Percentiles rank a stretch among this genome's conserved stretches.
These are phyloP conservation scores for Ophiostoma sp. DNA, from an alignment of 2,329 filamentous ascomycete species.

Conservation along the genomic window DNA sequence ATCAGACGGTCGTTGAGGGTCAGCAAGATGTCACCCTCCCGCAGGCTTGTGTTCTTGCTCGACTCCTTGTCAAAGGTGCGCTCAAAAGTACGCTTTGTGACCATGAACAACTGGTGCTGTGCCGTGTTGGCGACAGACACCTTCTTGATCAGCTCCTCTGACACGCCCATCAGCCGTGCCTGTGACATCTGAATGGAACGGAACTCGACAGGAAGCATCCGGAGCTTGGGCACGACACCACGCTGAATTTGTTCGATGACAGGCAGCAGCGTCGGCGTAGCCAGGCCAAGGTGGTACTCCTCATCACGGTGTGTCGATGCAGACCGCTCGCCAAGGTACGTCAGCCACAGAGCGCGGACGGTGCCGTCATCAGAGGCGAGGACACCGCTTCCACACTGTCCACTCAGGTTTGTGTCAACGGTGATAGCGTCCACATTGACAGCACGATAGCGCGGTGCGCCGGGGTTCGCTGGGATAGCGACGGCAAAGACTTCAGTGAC, in stretches of 20 bases:
- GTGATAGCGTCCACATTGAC: constrained; percentile 97
- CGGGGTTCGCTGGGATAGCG: constrained; percentile 87
- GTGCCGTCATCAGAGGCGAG: constrained; percentile 83
- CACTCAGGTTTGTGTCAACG: constrained; percentile 85
- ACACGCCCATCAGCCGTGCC: constrained; percentile 93
- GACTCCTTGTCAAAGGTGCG: constrained; percentile 33
- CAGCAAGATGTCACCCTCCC: constrained; percentile 88
- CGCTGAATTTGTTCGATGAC: constrained; percentile 82
- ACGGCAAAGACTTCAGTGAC: constrained; percentile 98
- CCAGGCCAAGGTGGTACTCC: constrained; percentile 91
- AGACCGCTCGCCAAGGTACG: constrained; percentile 86
- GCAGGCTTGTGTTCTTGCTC: constrained; percentile 52
- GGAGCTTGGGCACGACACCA: constrained; percentile 71
- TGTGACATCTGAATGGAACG: constrained; percentile 96
- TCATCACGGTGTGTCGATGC: constrained; percentile 77
- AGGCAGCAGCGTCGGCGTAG: constrained; percentile 80
- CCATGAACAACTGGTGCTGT: constrained; percentile 96
- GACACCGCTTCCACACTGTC: constrained; percentile 90
- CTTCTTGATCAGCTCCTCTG: constrained; percentile 89
- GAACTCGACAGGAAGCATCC: constrained; percentile 91
- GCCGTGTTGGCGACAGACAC: constrained; percentile 84
- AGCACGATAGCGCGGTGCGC: constrained; percentile 86
- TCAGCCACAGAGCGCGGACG: constrained; percentile 93
- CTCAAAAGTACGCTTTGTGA: constrained; percentile 72
- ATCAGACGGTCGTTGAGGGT: constrained; percentile 88